Conservation (phyloP, 1,284 basidiomycete genomes). For the Schizophyllum commune region DNA sequence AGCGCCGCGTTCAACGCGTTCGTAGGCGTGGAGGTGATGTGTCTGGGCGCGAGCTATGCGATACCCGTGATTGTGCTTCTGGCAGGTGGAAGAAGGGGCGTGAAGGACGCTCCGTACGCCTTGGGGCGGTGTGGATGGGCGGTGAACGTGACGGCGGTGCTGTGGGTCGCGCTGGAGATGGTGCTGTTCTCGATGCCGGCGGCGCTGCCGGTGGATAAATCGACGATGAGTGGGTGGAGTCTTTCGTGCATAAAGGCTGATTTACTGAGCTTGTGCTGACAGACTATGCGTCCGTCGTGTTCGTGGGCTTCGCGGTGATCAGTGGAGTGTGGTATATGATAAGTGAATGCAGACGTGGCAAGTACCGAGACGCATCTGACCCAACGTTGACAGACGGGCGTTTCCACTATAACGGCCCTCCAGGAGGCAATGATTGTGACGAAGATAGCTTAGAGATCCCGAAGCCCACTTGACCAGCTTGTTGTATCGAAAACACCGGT, state of each 20-base stretch:
- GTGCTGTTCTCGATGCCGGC: conserved; percentile 56
- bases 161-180: conserved; percentile 43
- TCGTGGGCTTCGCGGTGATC: conserved; percentile 47
- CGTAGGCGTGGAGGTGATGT: conserved; percentile 47
- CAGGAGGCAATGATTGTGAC: background rate
- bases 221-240: conserved; percentile 37
- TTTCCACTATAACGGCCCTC: background rate
- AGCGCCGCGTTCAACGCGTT: conserved; percentile 51
- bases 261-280: background rate
- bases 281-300: conserved; percentile 59
- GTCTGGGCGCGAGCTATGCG: conserved; percentile 43
- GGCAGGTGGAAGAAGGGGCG: conserved; percentile 26
- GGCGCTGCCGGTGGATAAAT: conserved; percentile 36
- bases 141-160: conserved; percentile 36
- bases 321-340: conserved; percentile 52
- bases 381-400: background rate
- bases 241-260: background rate
- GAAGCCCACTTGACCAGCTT: too few species aligned
- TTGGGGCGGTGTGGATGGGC: conserved; percentile 32
- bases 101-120: conserved; percentile 35
- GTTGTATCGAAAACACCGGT: too few species aligned
- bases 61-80: conserved; percentile 44
- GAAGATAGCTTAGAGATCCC: background rate
- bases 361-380: background rate
- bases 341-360: conserved; percentile 20